A percentile compares a stretch with the other conserved stretches of the same genome.
Evolutionary conservation across 495 filamentous ascomycete species (phyloP).

Genomic region (Lepraria neglecta): DNA sequence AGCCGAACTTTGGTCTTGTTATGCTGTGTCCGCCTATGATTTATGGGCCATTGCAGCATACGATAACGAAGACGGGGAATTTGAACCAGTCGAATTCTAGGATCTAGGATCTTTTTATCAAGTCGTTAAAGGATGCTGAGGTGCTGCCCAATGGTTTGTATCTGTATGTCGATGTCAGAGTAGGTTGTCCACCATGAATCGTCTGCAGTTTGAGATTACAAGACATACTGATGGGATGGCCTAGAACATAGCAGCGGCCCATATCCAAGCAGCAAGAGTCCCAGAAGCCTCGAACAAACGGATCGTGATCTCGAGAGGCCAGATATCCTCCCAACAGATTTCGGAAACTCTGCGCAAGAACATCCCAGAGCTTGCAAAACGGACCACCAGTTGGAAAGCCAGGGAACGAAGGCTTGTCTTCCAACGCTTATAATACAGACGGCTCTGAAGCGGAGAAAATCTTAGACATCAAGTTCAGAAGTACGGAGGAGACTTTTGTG

Average conservation of each 20-base stretch:
- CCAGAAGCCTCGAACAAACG: neutral
- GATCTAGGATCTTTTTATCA: neutral
- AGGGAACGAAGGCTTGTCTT: neutral
- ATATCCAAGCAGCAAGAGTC: neutral
- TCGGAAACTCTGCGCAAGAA: neutral
- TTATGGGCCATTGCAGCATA: neutral
- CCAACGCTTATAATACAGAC: neutral
- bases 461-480: neutral
- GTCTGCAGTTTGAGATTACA: too few relatives aligned
- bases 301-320: neutral
- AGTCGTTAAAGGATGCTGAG: neutral
- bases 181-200: neutral
- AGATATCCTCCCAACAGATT: neutral
- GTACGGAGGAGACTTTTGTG: neutral
- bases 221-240: neutral
- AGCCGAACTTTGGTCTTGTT: neutral
- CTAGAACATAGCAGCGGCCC: neutral
- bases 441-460: neutral
- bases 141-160: neutral
- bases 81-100: neutral
- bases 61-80: neutral
- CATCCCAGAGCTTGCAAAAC: neutral
- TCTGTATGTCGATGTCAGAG: constrained; percentile 2
- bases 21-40: constrained; percentile 8
- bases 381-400: neutral